Percentiles rank a stretch among this genome's conserved stretches.
phyloP scores from a whole-genome alignment of 192 early-diverging fungal species.

The Mortierella claussenii region DNA sequence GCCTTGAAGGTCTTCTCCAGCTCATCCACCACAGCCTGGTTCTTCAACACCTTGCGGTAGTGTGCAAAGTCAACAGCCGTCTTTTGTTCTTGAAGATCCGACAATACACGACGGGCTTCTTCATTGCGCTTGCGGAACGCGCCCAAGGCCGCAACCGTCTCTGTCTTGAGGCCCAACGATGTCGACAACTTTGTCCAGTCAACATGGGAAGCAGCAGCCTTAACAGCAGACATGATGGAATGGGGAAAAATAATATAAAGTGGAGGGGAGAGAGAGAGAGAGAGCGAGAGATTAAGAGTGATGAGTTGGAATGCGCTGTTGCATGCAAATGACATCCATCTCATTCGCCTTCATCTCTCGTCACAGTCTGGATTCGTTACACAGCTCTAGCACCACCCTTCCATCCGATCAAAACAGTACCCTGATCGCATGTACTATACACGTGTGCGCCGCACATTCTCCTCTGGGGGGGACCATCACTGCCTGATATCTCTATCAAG shows the following conservation, averaged over 20 bases:
- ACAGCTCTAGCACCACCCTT: too few relatives aligned
- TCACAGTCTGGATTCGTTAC: not conserved
- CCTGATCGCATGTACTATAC: not conserved
- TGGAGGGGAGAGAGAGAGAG: not conserved
- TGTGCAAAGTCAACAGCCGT: slow-evolving; percentile 87
- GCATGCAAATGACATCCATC: too few relatives aligned
- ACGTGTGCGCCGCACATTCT: too few relatives aligned
- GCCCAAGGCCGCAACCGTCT: slow-evolving; percentile 85
- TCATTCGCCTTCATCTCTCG: not conserved
- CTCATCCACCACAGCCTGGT: slow-evolving; percentile 89
- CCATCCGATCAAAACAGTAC: slow-evolving; percentile 3
- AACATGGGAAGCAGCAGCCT: slow-evolving; percentile 72
- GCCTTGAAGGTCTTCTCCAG: slow-evolving; percentile 85
- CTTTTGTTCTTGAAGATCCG: slow-evolving; percentile 85
- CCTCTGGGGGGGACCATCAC: too few relatives aligned
- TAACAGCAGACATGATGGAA: slow-evolving; percentile 49
- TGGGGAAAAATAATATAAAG: not conserved
- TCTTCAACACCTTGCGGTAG: slow-evolving; percentile 91
- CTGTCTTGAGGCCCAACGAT: slow-evolving; percentile 83
- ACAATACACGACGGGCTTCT: slow-evolving; percentile 85
- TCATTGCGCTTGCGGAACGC: slow-evolving; percentile 97
- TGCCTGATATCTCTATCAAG: too few relatives aligned
- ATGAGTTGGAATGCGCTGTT: not conserved
- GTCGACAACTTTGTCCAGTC: slow-evolving; percentile 91
- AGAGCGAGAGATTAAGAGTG: not conserved